Conservation (phyloP, 495 filamentous ascomycete genomes). For the Tuber umbilicatum region DNA sequence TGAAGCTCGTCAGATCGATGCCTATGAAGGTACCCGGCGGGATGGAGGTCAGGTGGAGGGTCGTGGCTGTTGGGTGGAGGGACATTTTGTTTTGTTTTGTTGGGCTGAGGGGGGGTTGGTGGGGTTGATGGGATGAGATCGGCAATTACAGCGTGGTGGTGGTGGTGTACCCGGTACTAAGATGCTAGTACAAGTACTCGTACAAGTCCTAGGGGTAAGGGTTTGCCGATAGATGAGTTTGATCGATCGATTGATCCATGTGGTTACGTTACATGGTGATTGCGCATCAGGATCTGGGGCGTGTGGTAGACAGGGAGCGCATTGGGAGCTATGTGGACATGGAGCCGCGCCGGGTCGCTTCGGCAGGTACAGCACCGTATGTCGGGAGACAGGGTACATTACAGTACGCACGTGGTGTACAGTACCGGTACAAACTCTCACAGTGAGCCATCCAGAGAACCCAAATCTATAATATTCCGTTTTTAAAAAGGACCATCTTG, state of each 20-base stretch:
- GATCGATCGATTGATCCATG: neutral
- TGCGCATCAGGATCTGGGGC: neutral
- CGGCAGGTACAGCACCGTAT: no score
- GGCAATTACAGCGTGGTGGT: neutral
- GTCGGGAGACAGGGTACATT: no score
- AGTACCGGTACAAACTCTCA: no score
- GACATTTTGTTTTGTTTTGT: conserved; percentile 13
- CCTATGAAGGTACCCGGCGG: conserved; percentile 34
- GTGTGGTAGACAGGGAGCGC: neutral
- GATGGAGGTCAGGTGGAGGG: conserved; percentile 33
- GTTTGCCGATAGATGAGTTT: neutral
- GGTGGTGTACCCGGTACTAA: no score
- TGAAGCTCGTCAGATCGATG: conserved; percentile 39
- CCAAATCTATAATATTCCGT: no score
- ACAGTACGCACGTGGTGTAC: no score
- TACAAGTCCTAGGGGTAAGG: no score
- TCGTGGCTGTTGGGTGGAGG: conserved; percentile 20
- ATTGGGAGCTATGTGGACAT: neutral
- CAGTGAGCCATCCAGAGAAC: no score
- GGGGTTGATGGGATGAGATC: neutral
- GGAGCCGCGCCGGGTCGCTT: no score
- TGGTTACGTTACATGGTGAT: neutral
- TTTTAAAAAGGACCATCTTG: no score
- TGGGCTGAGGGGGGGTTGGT: neutral
- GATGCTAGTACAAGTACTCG: no score